Evolutionary conservation across 2,329 filamentous ascomycete species (phyloP), one percentile per base, ranked within the genome.

Genomic region (Calcarisporium arbuscula): DNA sequence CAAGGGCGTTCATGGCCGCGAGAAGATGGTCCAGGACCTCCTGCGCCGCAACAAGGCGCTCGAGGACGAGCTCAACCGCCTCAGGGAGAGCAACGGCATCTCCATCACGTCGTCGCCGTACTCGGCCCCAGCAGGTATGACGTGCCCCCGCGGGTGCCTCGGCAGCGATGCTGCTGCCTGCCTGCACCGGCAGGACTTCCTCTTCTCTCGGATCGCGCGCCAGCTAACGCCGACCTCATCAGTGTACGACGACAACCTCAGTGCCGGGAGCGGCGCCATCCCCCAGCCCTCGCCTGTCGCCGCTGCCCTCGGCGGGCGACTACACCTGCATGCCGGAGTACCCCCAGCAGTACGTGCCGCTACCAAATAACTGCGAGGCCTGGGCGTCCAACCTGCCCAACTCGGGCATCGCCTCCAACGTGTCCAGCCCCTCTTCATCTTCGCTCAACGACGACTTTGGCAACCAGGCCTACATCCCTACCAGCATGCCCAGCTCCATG

Each of bases 381-480:
- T 73, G 69, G 69, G 56, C 65, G 10, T 52, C 61, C 28, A 55
- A 58, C 11, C 56, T 70, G 7, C 55, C 65, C 17, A 62, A 62
- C 34, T 60, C 65, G 23, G 54, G 12, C 27, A 37, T 70, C 15
- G 55, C 66, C 12, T 70, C 69, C 31, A 68, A 61, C 32, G 68
- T 68, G 9, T 71, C 70, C 15, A 74, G 69, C 48, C 70, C 70
- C 14, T n/a, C n/a, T n/a, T 63, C 67, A 4, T 72, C 70, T 3
- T 70, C 69, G 3, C 61, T 58, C 28, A 58, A 58, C 33, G 58
- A 61, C 31, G 67, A 72, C 32, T 69, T 74, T 32, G 70, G 68
- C 48, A 60, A 54, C 39, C 51, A 48, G 34, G 55, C 46, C 41
- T 73, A 71, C 49, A 67, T 71, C 39, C 65, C 68, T 8, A 68